Evolutionary conservation across 164 flowering plant genomes (phyloP), one percentile per base, ranked within the genome.

Genomic region (Magnolia kwangsiensis): DNA sequence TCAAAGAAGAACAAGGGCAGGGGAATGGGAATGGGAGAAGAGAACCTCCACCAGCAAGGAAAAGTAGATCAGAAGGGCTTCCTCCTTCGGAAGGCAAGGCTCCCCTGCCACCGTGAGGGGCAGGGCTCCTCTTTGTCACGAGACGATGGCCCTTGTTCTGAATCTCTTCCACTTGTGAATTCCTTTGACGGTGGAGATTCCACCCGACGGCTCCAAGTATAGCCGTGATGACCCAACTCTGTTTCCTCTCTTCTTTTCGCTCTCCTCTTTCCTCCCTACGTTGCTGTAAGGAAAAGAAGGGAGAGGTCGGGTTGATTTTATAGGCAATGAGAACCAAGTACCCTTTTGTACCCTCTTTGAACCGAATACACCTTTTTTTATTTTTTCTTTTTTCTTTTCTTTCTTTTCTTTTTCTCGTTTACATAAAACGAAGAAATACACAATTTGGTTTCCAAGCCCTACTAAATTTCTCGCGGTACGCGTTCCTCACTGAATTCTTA

Each of bases 81-180:
- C 94, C 94, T 75, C 95, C 95, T 79, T 88, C 89, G 27, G 92
- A 90, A 69, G 94, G 94, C 74, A 89, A 73, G 23, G 92, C 92
- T 61, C 95, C 95, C 78, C 92, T 82, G 45, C 95, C 95, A 51
- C 95, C 95, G 94, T 90, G 92, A 51, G 91, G 90, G 69, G 87
- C 87, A 76, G 90, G 89, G 79, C 45, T 79, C n/a, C 72, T 63
- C 71, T 77, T 66, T 49, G 75, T 67, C 7, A 74, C 69, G 20
- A 67, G 67, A 7, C 64, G 65, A 51, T 29, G 67, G 21, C 50
- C 29, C 58, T 65, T 72, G 5, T 69, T 69, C 68, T 74, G 80
- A 71, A 69, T 20, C 20, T 24, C 61, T 29, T 58, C 68, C 72
- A 75, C 72, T 51, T 31, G 73, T 66, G 31, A 18, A 14, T 68